phyloP scores from a whole-genome alignment of 2,329 filamentous ascomycete genomes.

The Ilyonectria destructans region DNA sequence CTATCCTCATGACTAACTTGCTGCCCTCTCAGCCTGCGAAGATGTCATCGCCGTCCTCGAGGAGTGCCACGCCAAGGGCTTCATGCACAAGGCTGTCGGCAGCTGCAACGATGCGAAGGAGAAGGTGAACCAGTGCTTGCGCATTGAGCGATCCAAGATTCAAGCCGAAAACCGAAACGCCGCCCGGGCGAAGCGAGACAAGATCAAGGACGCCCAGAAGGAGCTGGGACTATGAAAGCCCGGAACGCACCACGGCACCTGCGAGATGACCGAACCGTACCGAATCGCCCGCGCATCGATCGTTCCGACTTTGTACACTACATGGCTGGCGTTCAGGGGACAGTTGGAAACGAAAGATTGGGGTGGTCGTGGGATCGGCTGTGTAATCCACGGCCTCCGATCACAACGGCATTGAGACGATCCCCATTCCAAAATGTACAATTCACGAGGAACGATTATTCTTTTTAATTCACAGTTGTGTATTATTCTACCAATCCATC shows the following conservation, averaged over 20 bases:
- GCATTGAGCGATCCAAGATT: conserved; percentile 83
- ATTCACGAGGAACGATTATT: conserved; percentile 12
- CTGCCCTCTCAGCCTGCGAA: conserved; percentile 81
- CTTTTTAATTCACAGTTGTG: conserved; percentile 19
- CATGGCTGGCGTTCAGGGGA: conserved; percentile 38
- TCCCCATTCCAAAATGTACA: conserved; percentile 33
- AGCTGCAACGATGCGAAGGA: conserved; percentile 92
- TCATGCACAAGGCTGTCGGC: conserved; percentile 91
- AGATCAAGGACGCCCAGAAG: conserved; percentile 82
- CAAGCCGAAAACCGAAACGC: conserved; percentile 81
- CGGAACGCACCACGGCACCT: conserved; percentile 10
- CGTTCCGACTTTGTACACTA: conserved; percentile 32
- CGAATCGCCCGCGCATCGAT: conserved; percentile 12
- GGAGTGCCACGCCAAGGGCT: conserved; percentile 93
- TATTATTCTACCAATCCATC: conserved; percentile 6
- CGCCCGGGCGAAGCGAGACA: conserved; percentile 79
- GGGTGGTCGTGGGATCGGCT: conserved; percentile 27
- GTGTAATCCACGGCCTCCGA: conserved; percentile 31
- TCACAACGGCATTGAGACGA: conserved; percentile 29
- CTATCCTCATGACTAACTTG: conserved; percentile 37
- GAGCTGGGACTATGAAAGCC: conserved; percentile 55
- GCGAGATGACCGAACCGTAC: conserved; percentile 11
- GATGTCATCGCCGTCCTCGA: conserved; percentile 95
- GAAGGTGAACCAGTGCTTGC: conserved; percentile 87
- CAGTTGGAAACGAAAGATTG: conserved; percentile 12